Evolutionary conservation across 2,329 filamentous ascomycete species (phyloP).

Genomic region (Coniochaeta pulveracea): DNA sequence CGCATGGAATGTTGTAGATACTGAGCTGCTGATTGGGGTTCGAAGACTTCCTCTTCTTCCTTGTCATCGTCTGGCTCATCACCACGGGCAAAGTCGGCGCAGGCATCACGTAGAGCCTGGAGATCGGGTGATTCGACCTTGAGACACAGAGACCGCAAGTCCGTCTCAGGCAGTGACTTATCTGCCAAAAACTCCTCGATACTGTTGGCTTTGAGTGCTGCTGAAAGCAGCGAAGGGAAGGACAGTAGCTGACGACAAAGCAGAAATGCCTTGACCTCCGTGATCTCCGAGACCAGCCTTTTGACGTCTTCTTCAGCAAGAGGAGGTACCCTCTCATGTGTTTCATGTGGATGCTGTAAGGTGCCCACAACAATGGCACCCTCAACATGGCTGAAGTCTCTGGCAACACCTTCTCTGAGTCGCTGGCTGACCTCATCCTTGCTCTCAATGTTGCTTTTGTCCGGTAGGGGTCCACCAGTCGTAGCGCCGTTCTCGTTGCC

Average conservation of each 20-base stretch:
- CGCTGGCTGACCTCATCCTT: conserved; percentile 25
- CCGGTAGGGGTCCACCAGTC: conserved; percentile 13
- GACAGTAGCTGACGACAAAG: conserved; percentile 35
- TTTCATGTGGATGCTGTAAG: conserved; percentile 17
- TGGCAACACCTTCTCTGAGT: conserved; percentile 24
- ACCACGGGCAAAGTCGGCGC: conserved; percentile 32
- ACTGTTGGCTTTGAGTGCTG: conserved; percentile 28
- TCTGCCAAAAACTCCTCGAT: conserved; percentile 32
- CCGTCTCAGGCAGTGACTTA: conserved; percentile 25
- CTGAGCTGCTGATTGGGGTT: conserved; percentile 17
- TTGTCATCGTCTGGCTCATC: conserved; percentile 16
- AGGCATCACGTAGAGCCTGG: conserved; percentile 37
- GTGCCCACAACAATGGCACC: conserved; percentile 22
- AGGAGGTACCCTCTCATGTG: conserved; percentile 20
- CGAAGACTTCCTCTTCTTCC: conserved; percentile 19
- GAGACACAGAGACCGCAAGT: conserved; percentile 33
- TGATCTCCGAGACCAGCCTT: conserved; percentile 27
- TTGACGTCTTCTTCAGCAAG: conserved; percentile 30
- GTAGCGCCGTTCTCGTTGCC: conserved; percentile 13
- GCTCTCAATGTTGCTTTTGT: conserved; percentile 30
- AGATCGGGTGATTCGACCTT: conserved; percentile 34
- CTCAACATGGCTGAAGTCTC: conserved; percentile 17
- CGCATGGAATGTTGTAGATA: conserved; percentile 11
- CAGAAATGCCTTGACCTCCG: conserved; percentile 34
- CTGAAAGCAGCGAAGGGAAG: conserved; percentile 30